Percentiles rank a stretch among this genome's conserved stretches.
These are phyloP conservation scores for Suhomyces maxii DNA, from an alignment of 1,139 yeast genomes.

Conservation along the genomic window DNA sequence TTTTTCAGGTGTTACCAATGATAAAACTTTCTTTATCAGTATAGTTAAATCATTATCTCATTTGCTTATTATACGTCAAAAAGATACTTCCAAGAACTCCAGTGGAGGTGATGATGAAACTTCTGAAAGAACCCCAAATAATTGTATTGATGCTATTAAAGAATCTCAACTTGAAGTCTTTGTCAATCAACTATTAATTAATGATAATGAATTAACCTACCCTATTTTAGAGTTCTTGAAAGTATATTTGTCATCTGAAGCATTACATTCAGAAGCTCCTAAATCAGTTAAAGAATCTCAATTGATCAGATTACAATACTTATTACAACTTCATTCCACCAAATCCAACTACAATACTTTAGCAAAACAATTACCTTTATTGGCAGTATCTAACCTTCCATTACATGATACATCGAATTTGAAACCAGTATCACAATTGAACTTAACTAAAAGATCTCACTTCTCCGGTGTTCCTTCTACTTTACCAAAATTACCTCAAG, in stretches of 20 bases:
- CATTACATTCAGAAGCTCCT: constrained; percentile 34
- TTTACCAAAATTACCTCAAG: constrained; percentile 60
- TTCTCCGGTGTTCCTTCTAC: constrained; percentile 51
- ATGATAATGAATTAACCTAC: constrained; percentile 37
- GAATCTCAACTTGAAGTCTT: constrained; percentile 33
- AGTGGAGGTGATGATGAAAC: constrained; percentile 19
- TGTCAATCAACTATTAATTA: constrained; percentile 33
- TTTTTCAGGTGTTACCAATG: constrained; percentile 49
- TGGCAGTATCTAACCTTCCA: constrained; percentile 42
- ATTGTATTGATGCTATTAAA: constrained; percentile 44
- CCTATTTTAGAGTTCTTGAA: constrained; percentile 41
- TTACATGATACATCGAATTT: constrained; percentile 21
- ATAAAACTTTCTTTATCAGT: constrained; percentile 51
- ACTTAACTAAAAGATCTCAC: constrained; percentile 36
- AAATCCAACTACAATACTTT: constrained; percentile 48
- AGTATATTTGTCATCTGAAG: constrained; percentile 41
- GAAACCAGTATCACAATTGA: constrained; percentile 23
- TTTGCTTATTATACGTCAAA: constrained; percentile 43
- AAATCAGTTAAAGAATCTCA: constrained; percentile 36
- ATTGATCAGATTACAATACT: constrained; percentile 30
- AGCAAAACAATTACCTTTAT: constrained; percentile 58
- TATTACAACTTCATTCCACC: constrained; percentile 31
- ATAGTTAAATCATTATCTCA: constrained; percentile 49
- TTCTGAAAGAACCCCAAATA: constrained; percentile 29
- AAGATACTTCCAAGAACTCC: constrained; percentile 8